phyloP scores from a whole-genome alignment of 345 rosid genomes.

The Citrus medica region DNA sequence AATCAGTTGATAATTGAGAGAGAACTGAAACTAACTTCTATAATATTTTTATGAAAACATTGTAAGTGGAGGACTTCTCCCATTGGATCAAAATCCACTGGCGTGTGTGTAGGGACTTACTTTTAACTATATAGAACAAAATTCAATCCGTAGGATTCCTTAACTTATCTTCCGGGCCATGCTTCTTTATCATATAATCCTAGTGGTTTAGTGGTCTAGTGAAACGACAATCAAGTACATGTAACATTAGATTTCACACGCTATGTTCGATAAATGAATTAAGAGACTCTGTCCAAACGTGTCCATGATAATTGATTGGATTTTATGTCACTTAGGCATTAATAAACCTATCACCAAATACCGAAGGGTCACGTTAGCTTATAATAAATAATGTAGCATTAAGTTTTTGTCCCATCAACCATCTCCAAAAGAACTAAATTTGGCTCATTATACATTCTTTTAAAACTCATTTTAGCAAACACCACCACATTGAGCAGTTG shows the following conservation, averaged over 20 bases:
- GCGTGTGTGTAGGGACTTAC: fast-evolving
- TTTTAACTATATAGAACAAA: too few species aligned
- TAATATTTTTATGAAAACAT: fast-evolving
- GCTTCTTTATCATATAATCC: too few species aligned
- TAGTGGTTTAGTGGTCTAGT: too few species aligned
- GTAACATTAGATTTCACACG: too few species aligned
- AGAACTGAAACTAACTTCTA: too few species aligned
- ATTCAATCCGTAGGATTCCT: too few species aligned
- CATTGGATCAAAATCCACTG: fast-evolving
- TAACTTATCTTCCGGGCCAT: too few species aligned
- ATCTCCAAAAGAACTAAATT: neutral
- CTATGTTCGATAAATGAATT: neutral
- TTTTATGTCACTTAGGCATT: neutral
- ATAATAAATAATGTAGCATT: neutral
- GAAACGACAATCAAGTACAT: too few species aligned
- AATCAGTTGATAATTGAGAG: too few species aligned
- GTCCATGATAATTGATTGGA: neutral
- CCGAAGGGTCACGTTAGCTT: neutral
- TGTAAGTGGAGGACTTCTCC: too few species aligned
- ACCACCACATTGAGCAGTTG: neutral
- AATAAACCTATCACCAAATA: neutral
- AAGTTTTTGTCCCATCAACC: neutral
- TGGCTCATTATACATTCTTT: too few species aligned
- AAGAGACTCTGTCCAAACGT: neutral
- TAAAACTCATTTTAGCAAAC: neutral